Base-by-base conservation (phyloP, 768 basidiomycete genomes). In the Leccinellum rugosiceps region DNA sequence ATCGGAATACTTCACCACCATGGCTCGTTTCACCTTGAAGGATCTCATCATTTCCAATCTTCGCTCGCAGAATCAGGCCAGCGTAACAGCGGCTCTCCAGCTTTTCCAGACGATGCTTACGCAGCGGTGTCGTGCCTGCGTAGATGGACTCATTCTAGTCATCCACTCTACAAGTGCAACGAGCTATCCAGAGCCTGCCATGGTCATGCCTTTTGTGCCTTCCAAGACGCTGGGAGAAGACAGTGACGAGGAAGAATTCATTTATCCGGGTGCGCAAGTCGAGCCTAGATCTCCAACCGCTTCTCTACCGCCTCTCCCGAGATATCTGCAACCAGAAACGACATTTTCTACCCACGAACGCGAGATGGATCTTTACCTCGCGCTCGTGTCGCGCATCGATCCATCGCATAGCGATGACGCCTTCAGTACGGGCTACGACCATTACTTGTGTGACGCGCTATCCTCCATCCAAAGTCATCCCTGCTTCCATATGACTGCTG, bases 11-110 rank as follows among this genome's bases (percentile, higher is more conserved):
- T 90, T 92, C 70, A 93, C 88, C 2, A 86, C 92, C 0, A 83
- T 90, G 74, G 91, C 88, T 13, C 84, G 94, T 17, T 98, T 94
- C 76, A 95, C 92, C 5, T 78, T 98, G 41, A 94, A 92, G 68
- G 96, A 98, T 65, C 80, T 98, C 32, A 74, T 98, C 8, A 65
- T 92, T 50, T 81, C 91, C 46, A 94, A 94, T 67, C 74, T 97
- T 23, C 78, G 82, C 23, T 93, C 91, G 6, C 75, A 75, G 53
- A 82, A 80, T 10, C 82, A 85, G 57, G 71, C 83, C 0, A 84
- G 92, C 0, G 80, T 82, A 1, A 86, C 88, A 0, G 84, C 92
- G 10, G 91, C 93, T 3, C 75, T 97, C 52, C 89, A 92, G 63
- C 78, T 98, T 9, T 74, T 96, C 6, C 85, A 87, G 59, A 86